A percentile compares a stretch with the other conserved stretches of the same genome.
These are phyloP conservation scores for Apiospora rasikravindrae DNA, from an alignment of 2,329 filamentous ascomycete genomes.

Conservation along the genomic window DNA sequence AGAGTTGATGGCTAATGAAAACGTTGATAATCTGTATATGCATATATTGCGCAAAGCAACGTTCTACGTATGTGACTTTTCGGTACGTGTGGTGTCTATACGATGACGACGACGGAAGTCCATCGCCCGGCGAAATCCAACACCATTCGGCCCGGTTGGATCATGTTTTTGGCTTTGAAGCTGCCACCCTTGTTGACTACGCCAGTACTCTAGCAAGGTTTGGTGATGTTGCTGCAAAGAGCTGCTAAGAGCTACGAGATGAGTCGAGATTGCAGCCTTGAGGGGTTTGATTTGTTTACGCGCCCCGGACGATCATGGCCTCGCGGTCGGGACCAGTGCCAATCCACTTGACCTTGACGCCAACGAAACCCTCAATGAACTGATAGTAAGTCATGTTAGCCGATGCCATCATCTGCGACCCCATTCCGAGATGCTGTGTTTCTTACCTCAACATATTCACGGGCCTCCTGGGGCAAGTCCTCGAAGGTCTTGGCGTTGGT, in stretches of 20 bases:
- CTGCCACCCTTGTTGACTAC: not conserved
- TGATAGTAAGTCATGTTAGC: conserved; percentile 24
- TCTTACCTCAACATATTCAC: conserved; percentile 40
- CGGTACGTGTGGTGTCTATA: not conserved
- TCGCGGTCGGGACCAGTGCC: conserved; percentile 70
- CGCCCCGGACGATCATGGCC: conserved; percentile 59
- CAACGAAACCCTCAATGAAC: conserved; percentile 70
- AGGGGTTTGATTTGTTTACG: not conserved
- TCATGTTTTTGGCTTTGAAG: not conserved
- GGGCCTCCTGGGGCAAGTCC: conserved; percentile 67
- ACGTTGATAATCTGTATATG: not conserved
- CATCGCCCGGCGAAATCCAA: not conserved
- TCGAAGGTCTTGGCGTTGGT: conserved; percentile 64
- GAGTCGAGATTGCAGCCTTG: not conserved
- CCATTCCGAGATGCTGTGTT: conserved; percentile 57
- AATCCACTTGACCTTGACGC: conserved; percentile 68
- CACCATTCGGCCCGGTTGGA: not conserved
- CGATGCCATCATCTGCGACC: conserved; percentile 21
- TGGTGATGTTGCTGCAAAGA: not conserved
- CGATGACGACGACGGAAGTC: not conserved
- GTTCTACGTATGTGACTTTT: conserved; percentile 11
- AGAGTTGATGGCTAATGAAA: not conserved
- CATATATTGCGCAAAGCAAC: not conserved
- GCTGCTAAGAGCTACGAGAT: not conserved
- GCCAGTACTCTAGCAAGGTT: not conserved